phyloP scores from a whole-genome alignment of 2,329 filamentous ascomycete species.

The Sporothrix brunneoviolacea region DNA sequence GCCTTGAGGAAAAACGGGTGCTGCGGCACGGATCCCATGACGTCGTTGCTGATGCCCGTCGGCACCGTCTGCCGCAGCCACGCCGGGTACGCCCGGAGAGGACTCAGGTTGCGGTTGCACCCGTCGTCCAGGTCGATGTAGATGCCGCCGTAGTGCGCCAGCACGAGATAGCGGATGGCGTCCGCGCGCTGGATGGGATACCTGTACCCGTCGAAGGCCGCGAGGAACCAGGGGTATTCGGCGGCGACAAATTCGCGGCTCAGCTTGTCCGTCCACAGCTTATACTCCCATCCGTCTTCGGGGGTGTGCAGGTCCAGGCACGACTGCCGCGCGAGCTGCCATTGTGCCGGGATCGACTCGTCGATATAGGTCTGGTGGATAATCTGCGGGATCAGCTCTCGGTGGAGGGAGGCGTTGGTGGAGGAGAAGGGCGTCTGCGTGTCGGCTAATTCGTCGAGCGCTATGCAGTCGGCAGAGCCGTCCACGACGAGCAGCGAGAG shows the following conservation, averaged over 20 bases:
- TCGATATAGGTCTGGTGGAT: constrained; percentile 26
- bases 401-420: no score
- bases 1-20: constrained; percentile 70
- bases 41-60: constrained; percentile 75
- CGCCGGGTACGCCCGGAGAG: constrained; percentile 2
- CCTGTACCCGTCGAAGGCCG: constrained; percentile 66
- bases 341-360: constrained; percentile 22
- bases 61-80: constrained; percentile 46
- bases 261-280: constrained; percentile 61
- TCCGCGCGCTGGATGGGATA: constrained; percentile 74
- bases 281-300: constrained; percentile 26
- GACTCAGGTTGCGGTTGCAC: constrained; percentile 27
- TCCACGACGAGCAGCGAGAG: background rate
- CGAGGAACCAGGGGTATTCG: constrained; percentile 67
- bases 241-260: constrained; percentile 63
- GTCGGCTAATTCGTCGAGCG: background rate
- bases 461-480: background rate
- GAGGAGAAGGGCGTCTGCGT: no score
- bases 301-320: constrained; percentile 22
- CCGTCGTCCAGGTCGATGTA: constrained; percentile 68
- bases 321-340: constrained; percentile 21
- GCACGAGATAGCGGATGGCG: constrained; percentile 71
- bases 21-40: constrained; percentile 64
- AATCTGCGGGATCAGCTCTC: constrained; percentile 22
- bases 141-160: constrained; percentile 70